Base-by-base conservation (phyloP, 768 basidiomycete species). In the Tricholoma bakamatsutake region DNA sequence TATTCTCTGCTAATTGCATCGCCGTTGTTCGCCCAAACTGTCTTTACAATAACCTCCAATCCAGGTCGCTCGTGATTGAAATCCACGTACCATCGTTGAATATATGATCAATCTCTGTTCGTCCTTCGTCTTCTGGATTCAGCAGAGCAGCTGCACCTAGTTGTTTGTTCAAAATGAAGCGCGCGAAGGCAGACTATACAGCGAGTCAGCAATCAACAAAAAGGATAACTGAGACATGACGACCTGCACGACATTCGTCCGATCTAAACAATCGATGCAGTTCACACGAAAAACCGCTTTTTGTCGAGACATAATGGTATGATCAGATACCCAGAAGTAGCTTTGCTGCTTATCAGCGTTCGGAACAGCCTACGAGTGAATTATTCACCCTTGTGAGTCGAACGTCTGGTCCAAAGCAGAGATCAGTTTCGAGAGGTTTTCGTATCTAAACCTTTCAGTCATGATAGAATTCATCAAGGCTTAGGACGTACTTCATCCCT, bases 1-100 rank as follows among this genome's bases (percentile, higher is more conserved):
- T 91, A 93, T 53, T 88, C 87, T 53, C 88, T 80, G 67, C 90
- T 94, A 56, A 97, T 90, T 5, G 92, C 88, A 67, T 99, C 97
- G 0, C 97, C 97, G 61, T 98, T 98, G 66, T 98, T 97, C 2
- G 97, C 97, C 97, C 97, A 99, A 15, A 93, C 90, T 90, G 57
- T 21, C 45, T 18, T 39, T n/a, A n/a, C 21, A 15, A 35, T 43
- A 3, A 24, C 21, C 7, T 24, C 4, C 33, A 53, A 18, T 33
- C 17, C 11, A 28, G 1, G 34, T 53, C 27, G 46, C 6, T 51
- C 50, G 40, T 13, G 21, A 48, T 35, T 11, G 34, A 50, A 17
- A 18, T 49, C 35, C 24, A 52, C 67, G 61, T 69, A 90, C 90
- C 83, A 66, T 90, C 83, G 59, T 92, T 95, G 67, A 95, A 91